Evolutionary conservation across 2,329 filamentous ascomycete genomes (phyloP), one percentile per base, ranked within the genome.

Genomic region (Thelonectria discophora): DNA sequence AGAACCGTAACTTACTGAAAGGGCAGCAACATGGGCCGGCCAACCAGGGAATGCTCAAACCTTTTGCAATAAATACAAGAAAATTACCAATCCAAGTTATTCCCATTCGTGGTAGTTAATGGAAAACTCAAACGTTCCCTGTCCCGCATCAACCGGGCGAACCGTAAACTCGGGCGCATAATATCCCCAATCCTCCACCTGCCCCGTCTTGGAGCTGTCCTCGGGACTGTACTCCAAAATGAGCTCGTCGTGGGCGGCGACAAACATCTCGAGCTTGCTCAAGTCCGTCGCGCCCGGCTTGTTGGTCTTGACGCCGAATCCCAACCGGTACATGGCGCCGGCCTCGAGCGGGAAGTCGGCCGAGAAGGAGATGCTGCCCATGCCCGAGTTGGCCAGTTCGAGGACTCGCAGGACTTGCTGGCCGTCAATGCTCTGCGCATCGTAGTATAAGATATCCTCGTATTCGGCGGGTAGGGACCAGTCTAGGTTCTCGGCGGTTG

Each of bases 191-290:
- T 32, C 32, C 4, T 42, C 42, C 8, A 39, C 18, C 18, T 55
- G 30, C 4, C n/a, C 39, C 9, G 15, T 10, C 39, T 42, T 42
- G 39, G 18, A 20, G 52, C 42, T 30, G 15, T 24, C 39, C 13
- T 13, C 15, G 12, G 52, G 52, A 12, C 11, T 55, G 30, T 47
- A 55, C 11, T 55, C 52, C 6, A 47, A 18, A 18, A 47, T 24
- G 18, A 55, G 9, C 42, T 55, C 52, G 13, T 55, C 42, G 42
- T 55, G 34, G 1, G 52, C 45, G 20, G 52, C 32, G 20, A 55
- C 15, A 30, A 13, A 55, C 42, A 55, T 24, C 2, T 42, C 32
- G 11, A 55, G 12, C 15, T 24, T 6, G 30, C 43, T 18, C 5
- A 39, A 24, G 32, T 47, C 52, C 30, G 52, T 47, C 13, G 39